phyloP scores from a whole-genome alignment of 148 eudicot genomes.

The Arbutus unedo region DNA sequence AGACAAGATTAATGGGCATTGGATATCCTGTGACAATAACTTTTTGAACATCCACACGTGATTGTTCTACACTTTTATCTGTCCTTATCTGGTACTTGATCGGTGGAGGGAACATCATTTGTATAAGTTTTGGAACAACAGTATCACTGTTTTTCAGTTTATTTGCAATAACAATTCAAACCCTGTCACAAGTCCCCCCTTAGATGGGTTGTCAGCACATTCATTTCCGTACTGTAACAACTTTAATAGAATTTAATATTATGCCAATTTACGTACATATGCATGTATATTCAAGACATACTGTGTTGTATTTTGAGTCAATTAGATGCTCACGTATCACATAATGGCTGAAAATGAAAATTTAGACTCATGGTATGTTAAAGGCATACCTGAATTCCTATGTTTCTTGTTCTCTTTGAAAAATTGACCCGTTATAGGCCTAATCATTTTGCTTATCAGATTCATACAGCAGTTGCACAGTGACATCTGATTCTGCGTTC shows the following conservation, averaged over 20 bases:
- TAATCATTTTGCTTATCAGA: background rate
- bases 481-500: too few species aligned
- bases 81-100: background rate
- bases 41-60: background rate
- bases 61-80: background rate
- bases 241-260: background rate
- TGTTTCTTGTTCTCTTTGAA: background rate
- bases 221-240: background rate
- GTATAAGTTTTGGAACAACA: background rate
- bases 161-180: background rate
- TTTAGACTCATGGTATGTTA: background rate
- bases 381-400: background rate
- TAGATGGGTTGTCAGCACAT: constrained; percentile 2
- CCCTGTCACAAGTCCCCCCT: background rate
- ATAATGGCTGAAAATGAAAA: background rate
- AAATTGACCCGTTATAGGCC: background rate
- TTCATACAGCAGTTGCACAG: too few species aligned
- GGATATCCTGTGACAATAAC: background rate
- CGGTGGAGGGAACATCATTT: background rate
- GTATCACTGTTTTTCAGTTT: background rate
- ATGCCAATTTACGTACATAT: background rate
- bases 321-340: background rate
- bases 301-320: background rate
- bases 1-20: background rate
- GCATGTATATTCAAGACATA: background rate